Base-by-base conservation (phyloP, 2,329 filamentous ascomycete genomes). In the Aspergillus jensenii region DNA sequence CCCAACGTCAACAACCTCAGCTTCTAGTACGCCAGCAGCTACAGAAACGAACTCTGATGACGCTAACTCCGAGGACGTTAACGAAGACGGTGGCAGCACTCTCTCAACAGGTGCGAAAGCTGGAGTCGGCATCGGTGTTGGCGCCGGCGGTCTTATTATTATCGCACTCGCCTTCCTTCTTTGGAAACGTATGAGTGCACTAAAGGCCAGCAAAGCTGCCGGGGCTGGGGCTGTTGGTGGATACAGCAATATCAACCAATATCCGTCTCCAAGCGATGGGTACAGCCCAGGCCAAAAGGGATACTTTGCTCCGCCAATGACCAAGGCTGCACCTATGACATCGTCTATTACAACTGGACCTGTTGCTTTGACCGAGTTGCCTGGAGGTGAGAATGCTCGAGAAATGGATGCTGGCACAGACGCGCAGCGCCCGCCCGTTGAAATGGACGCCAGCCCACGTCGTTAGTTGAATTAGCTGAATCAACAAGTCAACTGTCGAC, bases 41-140 rank as follows among this genome's bases (percentile, higher is more conserved):
- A 49, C 50, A n/a, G 43, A 39, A 35, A 19, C 44, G 15, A 55
- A 40, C 17, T 25, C 40, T 15, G 6, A 33, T 5, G 25, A n/a
- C 25, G 14, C 47, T 3, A 31, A 39, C n/a, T 5, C 35, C 3
- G 19, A 35, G 14, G 4, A 14, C 15, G 21, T 21, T 4, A 21
- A 21, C 21, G 21, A 21, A 21, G 21, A 23, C 41, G 19, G 39
- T n/a, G 45, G 40, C 4, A 21, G 37, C 27, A 31, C 27, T 19
- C 46, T 61, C 23, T 59, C 59, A 0, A 40, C 52, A 1, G 56
- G 59, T 14, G 59, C 56, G 27, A 59, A 59, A 27, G 59, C 56
- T 14, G 59, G 59, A 8, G 56, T 61, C 8, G 59, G 52, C 5
- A 39, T 51, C 27, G 59, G 56, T 19, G 59, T 43, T 15, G 35